phyloP scores from a whole-genome alignment of 179 eudicot genomes.

The Spergularia azorica region DNA sequence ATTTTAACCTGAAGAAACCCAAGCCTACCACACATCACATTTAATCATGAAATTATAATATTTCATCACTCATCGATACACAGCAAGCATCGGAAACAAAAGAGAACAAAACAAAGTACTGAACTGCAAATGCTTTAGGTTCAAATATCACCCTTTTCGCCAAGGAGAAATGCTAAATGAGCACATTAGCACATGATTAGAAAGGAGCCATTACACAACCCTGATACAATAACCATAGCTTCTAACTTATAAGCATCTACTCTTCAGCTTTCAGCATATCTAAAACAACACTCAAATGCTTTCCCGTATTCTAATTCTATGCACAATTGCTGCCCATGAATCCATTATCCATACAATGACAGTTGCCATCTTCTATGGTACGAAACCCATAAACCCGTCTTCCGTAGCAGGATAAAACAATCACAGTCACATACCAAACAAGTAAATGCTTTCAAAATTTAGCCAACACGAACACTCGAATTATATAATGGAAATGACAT shows the following conservation, averaged over 20 bases:
- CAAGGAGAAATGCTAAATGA: neutral
- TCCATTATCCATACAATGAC: neutral
- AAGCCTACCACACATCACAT: slow-evolving; percentile 59
- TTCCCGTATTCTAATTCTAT: neutral
- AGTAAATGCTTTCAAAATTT: neutral
- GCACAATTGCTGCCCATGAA: neutral
- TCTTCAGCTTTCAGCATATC: no score
- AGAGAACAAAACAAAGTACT: neutral
- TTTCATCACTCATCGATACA: neutral
- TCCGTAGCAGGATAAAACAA: neutral
- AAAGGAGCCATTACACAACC: neutral
- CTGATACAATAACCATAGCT: neutral
- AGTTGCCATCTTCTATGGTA: no score
- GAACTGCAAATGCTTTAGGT: neutral
- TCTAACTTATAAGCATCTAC: no score
- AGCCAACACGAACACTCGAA: no score
- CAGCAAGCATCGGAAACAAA: neutral
- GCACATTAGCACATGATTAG: neutral
- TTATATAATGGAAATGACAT: no score
- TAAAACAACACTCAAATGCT: no score
- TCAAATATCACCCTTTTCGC: neutral
- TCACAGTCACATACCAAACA: neutral
- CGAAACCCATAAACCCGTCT: no score
- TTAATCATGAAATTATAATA: slow-evolving; percentile 20
- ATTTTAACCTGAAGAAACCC: slow-evolving; percentile 61